Base-by-base conservation (phyloP, 257 asterid genomes). In the Gentiana straminea region DNA sequence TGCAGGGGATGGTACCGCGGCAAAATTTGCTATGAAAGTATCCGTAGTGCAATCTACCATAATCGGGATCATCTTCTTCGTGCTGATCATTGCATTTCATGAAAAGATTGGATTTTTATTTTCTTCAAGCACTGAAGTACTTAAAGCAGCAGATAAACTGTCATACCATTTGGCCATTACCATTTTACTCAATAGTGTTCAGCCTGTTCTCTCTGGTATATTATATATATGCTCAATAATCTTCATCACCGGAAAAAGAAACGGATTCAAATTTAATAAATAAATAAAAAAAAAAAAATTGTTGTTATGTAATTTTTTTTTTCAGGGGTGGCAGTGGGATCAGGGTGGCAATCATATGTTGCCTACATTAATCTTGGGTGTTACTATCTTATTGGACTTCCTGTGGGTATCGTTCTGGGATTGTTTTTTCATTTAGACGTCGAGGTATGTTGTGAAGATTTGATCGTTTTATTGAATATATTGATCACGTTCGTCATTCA, bases 271-370 rank as follows among this genome's bases (percentile, higher is more conserved):
- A 24, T 24, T 24, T 24, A 24, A 24, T 24, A 24, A 24, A 24
- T 24, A 24, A 24, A 24, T 24, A 24, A 24, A n/a, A n/a, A n/a
- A n/a, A 24, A 24, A 24, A 24, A 24, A 24, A 0, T 24, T 24
- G 24, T 24, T 24, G 24, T 24, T 24, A 24, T 24, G 24, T 24
- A 24, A 24, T 24, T 24, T 5, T 35, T 24, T 24, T 5, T 35
- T 51, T 45, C 38, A 81, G 94, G 94, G 35, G 92, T 85, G 64
- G 94, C 95, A 0, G 86, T 86, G 51, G 95, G 95, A 2, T 85
- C 95, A 3, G 95, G 95, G 13, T 85, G 95, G 95, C 95, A 85
- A 34, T 58, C 89, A 0, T 73, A 70, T n/a, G 93, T 86, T 45
- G 95, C 95, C 3, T 86, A 78, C 57, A 80, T 86, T 37, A 86